Evolutionary conservation across 179 eudicot species (phyloP).

Genomic region (Silene noctiflora): DNA sequence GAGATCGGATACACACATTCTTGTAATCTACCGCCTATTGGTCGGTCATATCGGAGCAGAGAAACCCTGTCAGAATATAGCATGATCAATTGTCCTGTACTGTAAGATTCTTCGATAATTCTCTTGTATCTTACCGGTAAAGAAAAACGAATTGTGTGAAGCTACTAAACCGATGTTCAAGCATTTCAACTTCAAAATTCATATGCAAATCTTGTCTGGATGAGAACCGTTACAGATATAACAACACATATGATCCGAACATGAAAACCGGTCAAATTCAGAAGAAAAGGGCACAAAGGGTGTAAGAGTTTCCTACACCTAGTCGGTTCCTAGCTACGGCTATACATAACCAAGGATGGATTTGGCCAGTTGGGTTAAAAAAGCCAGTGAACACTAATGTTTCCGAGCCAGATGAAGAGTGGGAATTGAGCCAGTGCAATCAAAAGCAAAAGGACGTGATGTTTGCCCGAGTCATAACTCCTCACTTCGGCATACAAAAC

Average conservation of each 20-base stretch:
- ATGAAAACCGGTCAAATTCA: background rate
- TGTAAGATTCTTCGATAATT: background rate
- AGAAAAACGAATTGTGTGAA: background rate
- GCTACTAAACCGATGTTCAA: background rate
- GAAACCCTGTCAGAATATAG: background rate
- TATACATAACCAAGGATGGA: slow-evolving; percentile 15
- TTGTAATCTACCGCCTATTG: too few relatives aligned
- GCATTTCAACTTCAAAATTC: background rate
- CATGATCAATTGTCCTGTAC: background rate
- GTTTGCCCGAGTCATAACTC: slow-evolving; percentile 41
- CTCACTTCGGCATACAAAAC: slow-evolving; percentile 48
- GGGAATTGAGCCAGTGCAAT: slow-evolving; percentile 48
- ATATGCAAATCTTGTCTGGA: background rate
- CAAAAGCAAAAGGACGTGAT: slow-evolving; percentile 44
- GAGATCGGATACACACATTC: too few relatives aligned
- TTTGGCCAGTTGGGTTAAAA: slow-evolving; percentile 27
- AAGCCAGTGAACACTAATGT: slow-evolving; percentile 44
- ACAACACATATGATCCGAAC: background rate
- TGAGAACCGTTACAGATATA: background rate
- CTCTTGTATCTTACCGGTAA: background rate
- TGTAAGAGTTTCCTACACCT: background rate
- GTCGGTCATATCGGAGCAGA: too few relatives aligned
- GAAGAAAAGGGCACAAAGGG: background rate
- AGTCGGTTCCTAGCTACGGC: slow-evolving; percentile 8
- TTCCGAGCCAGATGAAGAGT: slow-evolving; percentile 49